A percentile compares a stretch with the other conserved stretches of the same genome.
Conservation (phyloP, 208 protist species). For the Trypanosoma vivax region DNA sequence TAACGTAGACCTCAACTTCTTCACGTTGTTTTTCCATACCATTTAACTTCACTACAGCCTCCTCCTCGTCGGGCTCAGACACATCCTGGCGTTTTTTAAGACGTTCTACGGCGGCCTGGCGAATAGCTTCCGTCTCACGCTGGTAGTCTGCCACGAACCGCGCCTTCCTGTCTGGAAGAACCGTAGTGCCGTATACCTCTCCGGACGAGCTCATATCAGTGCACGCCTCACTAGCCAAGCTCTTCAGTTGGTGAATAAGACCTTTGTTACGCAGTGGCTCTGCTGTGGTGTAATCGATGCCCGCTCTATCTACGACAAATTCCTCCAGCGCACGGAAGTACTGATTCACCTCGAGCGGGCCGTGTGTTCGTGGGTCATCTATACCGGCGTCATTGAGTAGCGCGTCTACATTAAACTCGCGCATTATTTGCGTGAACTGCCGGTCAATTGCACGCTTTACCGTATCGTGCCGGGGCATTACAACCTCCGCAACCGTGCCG, state of each 20-base stretch:
- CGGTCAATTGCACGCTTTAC: slow-evolving; percentile 42
- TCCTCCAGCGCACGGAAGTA: slow-evolving; percentile 78
- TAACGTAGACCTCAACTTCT: slow-evolving; percentile 40
- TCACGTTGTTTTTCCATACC: slow-evolving; percentile 14
- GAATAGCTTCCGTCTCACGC: slow-evolving; percentile 65
- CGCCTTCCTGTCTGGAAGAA: slow-evolving; percentile 62
- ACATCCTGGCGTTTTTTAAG: slow-evolving; percentile 7
- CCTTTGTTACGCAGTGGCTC: slow-evolving; percentile 77
- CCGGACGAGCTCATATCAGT: slow-evolving; percentile 42
- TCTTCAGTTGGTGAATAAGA: slow-evolving; percentile 68
- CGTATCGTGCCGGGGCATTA: slow-evolving; percentile 46
- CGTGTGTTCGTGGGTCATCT: slow-evolving; percentile 72
- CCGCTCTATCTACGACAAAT: slow-evolving; percentile 68
- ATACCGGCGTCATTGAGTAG: slow-evolving; percentile 61
- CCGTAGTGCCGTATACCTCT: slow-evolving; percentile 57
- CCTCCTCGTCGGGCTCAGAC: slow-evolving; percentile 5
- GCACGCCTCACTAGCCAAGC: slow-evolving; percentile 42
- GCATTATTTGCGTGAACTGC: slow-evolving; percentile 72
- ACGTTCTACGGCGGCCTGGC: slow-evolving; percentile 38
- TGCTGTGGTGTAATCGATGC: slow-evolving; percentile 53
- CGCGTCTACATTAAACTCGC: slow-evolving; percentile 65
- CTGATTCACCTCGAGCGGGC: slow-evolving; percentile 58
- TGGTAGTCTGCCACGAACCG: slow-evolving; percentile 63
- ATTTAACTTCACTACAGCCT: slow-evolving; percentile 3
- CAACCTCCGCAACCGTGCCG: slow-evolving; percentile 6